A percentile compares a stretch with the other conserved stretches of the same genome.
phyloP scores from a whole-genome alignment of 805 yeast species.

The Cyberlindnera samutprakarnensis region DNA sequence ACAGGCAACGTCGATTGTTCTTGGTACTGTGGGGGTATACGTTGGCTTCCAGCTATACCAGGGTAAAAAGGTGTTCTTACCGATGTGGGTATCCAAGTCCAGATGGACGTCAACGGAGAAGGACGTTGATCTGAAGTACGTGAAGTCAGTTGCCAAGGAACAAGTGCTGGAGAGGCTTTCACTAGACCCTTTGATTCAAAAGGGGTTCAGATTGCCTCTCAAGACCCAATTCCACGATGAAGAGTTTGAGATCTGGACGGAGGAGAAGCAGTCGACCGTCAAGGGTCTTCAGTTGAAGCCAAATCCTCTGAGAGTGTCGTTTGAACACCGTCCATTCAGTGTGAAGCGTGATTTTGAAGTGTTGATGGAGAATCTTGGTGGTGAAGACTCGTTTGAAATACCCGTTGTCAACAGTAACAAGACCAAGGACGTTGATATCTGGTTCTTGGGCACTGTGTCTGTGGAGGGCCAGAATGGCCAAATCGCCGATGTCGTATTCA shows the following conservation, averaged over 20 bases:
- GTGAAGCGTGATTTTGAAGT: conserved; percentile 11
- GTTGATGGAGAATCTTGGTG: conserved; percentile 18
- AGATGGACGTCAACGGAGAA: conserved; percentile 3
- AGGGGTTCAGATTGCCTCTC: conserved; percentile 17
- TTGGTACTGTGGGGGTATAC: conserved; percentile 13
- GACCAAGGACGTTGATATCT: conserved; percentile 10
- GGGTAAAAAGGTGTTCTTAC: conserved; percentile 15
- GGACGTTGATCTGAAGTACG: conserved; percentile 13
- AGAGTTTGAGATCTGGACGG: conserved; percentile 19
- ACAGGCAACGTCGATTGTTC: conserved; percentile 8
- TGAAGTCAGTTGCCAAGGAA: conserved; percentile 16
- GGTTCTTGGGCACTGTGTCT: conserved; percentile 15
- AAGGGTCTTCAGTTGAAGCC: conserved; percentile 21
- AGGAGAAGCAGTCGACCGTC: conserved; percentile 13
- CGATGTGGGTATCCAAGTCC: conserved; percentile 14
- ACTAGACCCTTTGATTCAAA: conserved; percentile 12
- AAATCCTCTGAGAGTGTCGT: no score
- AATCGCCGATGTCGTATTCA: conserved; percentile 15
- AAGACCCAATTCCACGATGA: conserved; percentile 7
- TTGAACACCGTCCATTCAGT: no score
- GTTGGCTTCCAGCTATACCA: conserved; percentile 13
- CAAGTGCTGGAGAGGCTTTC: conserved; percentile 19
- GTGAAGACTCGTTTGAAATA: conserved; percentile 15
- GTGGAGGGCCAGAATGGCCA: conserved; percentile 14
- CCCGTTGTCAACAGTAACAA: conserved; percentile 15